Evolutionary conservation across 1,284 basidiomycete species (phyloP).

Genomic region (Ganoderma meredithae): DNA sequence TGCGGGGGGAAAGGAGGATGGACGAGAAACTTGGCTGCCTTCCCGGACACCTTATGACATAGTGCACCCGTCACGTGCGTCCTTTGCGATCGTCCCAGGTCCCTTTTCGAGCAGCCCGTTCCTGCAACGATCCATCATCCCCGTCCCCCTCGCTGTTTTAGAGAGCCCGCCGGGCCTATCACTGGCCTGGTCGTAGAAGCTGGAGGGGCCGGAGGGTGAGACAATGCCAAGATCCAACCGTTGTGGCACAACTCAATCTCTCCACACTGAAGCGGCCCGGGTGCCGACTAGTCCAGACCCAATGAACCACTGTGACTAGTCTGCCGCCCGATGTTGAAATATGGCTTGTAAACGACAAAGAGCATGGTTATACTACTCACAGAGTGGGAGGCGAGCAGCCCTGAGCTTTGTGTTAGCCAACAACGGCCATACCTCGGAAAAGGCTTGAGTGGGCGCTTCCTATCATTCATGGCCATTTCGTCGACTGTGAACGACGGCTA

Average conservation of each 20-base stretch:
- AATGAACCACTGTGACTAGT: not conserved
- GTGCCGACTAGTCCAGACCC: not conserved
- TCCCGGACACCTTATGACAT: slow-evolving; percentile 33
- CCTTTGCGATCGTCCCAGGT: slow-evolving; percentile 23
- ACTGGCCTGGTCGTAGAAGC: slow-evolving; percentile 13
- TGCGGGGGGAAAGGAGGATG: slow-evolving; percentile 19
- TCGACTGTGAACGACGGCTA: not conserved
- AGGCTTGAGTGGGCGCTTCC: not conserved
- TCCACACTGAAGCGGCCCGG: not conserved
- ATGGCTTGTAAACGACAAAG: not conserved
- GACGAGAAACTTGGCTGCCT: slow-evolving; percentile 30
- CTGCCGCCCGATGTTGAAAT: not conserved
- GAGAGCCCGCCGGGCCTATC: not conserved
- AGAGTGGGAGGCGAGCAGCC: not conserved
- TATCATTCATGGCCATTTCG: not conserved
- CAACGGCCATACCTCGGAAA: not conserved
- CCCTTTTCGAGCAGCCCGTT: slow-evolving; percentile 25
- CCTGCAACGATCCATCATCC: slow-evolving; percentile 14
- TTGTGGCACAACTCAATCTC: not conserved
- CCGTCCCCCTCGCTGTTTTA: not conserved
- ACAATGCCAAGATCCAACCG: slow-evolving; percentile 8
- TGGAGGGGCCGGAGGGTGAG: slow-evolving; percentile 8
- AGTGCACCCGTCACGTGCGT: slow-evolving; percentile 27
- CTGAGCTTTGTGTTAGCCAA: not conserved
- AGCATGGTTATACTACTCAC: not conserved